Base-by-base conservation (phyloP, 2,329 filamentous ascomycete genomes). In the Colletotrichum plurivorum region DNA sequence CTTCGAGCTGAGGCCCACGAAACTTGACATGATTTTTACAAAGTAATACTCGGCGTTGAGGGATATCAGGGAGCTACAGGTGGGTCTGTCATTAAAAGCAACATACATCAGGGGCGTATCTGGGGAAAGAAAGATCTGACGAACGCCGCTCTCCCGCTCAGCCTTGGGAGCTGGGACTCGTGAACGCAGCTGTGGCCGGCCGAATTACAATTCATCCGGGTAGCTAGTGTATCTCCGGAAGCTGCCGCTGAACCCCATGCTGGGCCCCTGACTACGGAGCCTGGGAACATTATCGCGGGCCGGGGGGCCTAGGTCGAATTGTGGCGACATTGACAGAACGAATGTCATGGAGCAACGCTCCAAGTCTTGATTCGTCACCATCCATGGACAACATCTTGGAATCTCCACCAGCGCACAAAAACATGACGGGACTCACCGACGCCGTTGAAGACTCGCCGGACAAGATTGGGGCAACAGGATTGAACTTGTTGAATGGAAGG, bases 101-200 rank as follows among this genome's bases (percentile, higher is more conserved):
- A 43, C 10, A 6, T 41, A 43, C 10, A 6, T 41, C 57, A 61
- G 48, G 46, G 20, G 36, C 31, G 2, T 3, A 48, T 61, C 58
- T 48, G 58, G 58, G 58, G 58, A 45, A 45, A 12, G n/a, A 43
- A 51, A 12, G 46, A 20, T 59, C 18, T 59, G 15, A n/a, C 46
- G 46, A 48, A 52, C 48, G 22, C 20, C 20, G 9, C 27, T 27
- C 13, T 31, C 27, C 20, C 27, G 41, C 9, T 36, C 43, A 41
- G 27, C 31, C 13, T 48, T 39, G 25, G 45, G n/a, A 25, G 43
- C 18, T 49, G 27, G 45, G n/a, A n/a, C 25, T 45, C 31, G 27
- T 25, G 27, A 51, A 59, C 25, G 27, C n/a, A 51, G 41, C 39
- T 31, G 9, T 6, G 20, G 13, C 12, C 43, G 45, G 56, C 25